Conservation (phyloP, 306 rosid genomes). For the Vigna radiata region DNA sequence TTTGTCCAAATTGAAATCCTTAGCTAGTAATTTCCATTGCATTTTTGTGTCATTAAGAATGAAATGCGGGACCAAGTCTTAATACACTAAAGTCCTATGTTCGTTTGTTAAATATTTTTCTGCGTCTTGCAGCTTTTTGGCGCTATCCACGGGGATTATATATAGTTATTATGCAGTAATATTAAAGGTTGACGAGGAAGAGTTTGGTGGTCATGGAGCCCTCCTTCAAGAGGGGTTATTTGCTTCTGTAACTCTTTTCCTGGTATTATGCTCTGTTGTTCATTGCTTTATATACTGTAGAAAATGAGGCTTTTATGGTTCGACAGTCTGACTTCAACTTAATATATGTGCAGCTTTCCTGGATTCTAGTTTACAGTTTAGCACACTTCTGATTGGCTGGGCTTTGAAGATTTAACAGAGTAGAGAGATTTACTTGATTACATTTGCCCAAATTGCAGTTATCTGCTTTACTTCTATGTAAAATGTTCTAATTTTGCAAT, state of each 20-base stretch:
- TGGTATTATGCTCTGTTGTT: conserved; percentile 61
- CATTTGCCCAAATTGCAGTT: conserved; percentile 41
- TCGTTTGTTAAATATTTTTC: conserved; percentile 16
- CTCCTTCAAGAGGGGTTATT: conserved; percentile 99
- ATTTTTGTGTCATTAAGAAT: not conserved
- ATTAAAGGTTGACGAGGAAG: conserved; percentile 95
- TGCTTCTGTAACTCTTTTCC: conserved; percentile 90
- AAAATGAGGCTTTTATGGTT: conserved; percentile 25
- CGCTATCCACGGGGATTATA: conserved; percentile 70
- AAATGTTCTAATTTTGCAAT: conserved; percentile 51
- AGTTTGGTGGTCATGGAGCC: conserved; percentile 96
- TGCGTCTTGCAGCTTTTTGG: conserved; percentile 71
- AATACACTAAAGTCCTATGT: not conserved
- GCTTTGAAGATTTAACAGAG: conserved; percentile 32
- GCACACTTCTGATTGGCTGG: conserved; percentile 80
- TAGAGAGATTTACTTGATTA: conserved; percentile 41
- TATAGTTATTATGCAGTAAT: conserved; percentile 86
- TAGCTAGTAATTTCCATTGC: not conserved
- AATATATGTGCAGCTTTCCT: conserved; percentile 73
- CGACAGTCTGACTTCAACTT: conserved; percentile 30
- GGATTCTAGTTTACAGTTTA: conserved; percentile 94
- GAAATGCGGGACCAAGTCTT: not conserved
- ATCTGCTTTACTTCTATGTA: conserved; percentile 50
- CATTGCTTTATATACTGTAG: not conserved
- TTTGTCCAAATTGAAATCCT: conserved; percentile 9